Base-by-base conservation (phyloP, 2,329 filamentous ascomycete species). In the Calycina marina region DNA sequence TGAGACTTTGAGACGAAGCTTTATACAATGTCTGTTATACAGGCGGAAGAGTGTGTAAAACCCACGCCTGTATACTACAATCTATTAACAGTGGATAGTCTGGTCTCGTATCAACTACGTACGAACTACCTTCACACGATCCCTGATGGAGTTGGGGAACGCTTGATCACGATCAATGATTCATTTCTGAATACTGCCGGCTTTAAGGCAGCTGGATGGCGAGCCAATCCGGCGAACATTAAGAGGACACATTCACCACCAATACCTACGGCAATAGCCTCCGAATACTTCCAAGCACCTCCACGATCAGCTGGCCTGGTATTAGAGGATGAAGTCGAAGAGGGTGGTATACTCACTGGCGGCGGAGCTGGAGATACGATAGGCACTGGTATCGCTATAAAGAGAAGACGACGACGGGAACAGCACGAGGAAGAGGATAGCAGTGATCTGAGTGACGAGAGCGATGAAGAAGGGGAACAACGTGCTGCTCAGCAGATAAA, bases 401-500 rank as follows among this genome's bases (percentile, higher is more conserved):
- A 78, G 52, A 67, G 77, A 41, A 68, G 78, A 26, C 56, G 71
- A 40, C 64, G 72, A 32, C 61, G 77, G 39, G 78, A 86, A 54
- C 77, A 82, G 53, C 70, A 83, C 60, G 51, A 56, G 30, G 79
- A 85, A 44, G 82, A 90, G 47, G 82, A 88, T 49, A 90, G 82
- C 55, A 86, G 80, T 49, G 82, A 88, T 46, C 59, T 88, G 33
- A 85, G 77, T 51, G 82, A 90, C 47, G 80, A 88, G 44, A 88
- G 80, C 46, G 82, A 90, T 31, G 79, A 86, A 14, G 79, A 85
- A 32, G 64, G 69, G 1, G 77, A 83, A 35, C 67, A 74, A 40
- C 56, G 79, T 33, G 78, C 81, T 27, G 78, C 79, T 2, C 83
- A 92, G 52, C 83, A 92, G 54, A 93, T 96, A 53, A 86, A 88